These are phyloP conservation scores for Ganoderma lucidum DNA, from an alignment of 1,284 basidiomycete genomes.

Conservation along the genomic window DNA sequence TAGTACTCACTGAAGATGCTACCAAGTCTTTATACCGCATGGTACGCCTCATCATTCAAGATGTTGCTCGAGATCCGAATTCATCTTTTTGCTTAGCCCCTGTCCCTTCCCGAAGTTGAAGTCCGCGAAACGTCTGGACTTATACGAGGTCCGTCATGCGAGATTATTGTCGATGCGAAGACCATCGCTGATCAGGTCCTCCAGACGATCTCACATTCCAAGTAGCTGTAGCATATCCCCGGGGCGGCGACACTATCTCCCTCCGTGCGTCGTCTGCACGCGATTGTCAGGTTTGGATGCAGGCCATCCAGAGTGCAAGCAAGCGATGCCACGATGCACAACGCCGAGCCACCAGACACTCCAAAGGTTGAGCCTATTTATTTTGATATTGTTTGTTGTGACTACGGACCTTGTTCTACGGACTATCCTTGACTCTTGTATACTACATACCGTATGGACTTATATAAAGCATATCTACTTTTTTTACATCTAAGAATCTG, in stretches of 20 bases:
- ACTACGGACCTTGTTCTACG: background rate
- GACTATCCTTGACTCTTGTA: background rate
- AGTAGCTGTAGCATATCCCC: conserved; percentile 70
- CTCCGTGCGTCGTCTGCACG: conserved; percentile 67
- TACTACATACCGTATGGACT: background rate
- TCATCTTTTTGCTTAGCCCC: conserved; percentile 54
- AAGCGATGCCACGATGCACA: conserved; percentile 50
- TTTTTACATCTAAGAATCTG: background rate
- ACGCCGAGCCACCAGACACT: conserved; percentile 35
- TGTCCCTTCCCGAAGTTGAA: conserved; percentile 71
- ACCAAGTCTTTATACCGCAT: conserved; percentile 81
- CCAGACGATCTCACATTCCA: conserved; percentile 75
- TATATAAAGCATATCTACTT: background rate
- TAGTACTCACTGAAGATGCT: conserved; percentile 78
- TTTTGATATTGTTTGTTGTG: background rate
- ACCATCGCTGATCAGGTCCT: conserved; percentile 7
- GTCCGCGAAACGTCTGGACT: conserved; percentile 59
- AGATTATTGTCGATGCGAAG: too few species aligned
- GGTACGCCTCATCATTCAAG: conserved; percentile 57
- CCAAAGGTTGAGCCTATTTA: conserved; percentile 18
- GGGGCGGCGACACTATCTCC: conserved; percentile 77
- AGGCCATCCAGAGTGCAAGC: conserved; percentile 53
- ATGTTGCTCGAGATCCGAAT: background rate
- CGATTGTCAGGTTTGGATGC: conserved; percentile 74
- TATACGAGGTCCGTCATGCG: conserved; percentile 16